phyloP scores from a whole-genome alignment of 495 filamentous ascomycete genomes.

The Aspergillus campestris region DNA sequence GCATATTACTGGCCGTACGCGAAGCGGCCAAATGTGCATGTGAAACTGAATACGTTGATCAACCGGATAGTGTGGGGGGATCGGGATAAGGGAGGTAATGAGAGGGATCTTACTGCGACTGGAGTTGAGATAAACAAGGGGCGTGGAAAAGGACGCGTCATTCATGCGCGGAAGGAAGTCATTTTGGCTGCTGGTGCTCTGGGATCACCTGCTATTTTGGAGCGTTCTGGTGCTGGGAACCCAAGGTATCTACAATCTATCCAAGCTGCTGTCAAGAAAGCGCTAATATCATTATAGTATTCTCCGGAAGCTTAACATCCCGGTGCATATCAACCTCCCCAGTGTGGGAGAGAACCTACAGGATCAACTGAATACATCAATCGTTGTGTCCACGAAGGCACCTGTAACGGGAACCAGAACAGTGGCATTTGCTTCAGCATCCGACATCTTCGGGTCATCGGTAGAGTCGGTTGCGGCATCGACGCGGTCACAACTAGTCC shows the following conservation, averaged over 20 bases:
- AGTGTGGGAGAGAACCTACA: slow-evolving; percentile 44
- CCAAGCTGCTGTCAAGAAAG: slow-evolving; percentile 3
- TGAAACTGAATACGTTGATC: slow-evolving; percentile 19
- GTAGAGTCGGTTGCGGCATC: slow-evolving; percentile 26
- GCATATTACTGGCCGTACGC: slow-evolving; percentile 28
- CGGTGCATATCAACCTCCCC: slow-evolving; percentile 25
- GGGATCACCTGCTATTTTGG: slow-evolving; percentile 48
- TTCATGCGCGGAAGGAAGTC: slow-evolving; percentile 46
- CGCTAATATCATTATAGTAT: slow-evolving; percentile 2
- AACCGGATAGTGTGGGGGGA: slow-evolving; percentile 24
- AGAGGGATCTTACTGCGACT: slow-evolving; percentile 1
- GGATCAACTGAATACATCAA: slow-evolving; percentile 25
- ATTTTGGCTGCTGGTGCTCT: slow-evolving; percentile 52
- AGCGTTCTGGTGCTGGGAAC: slow-evolving; percentile 54
- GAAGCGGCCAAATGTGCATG: slow-evolving; percentile 8
- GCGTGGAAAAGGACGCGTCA: slow-evolving; percentile 13
- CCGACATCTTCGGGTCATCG: neutral
- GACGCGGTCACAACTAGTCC: slow-evolving; percentile 22
- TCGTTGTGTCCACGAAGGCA: neutral
- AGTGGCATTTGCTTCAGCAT: neutral
- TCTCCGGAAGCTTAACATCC: slow-evolving; percentile 22
- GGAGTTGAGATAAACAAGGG: slow-evolving; percentile 12
- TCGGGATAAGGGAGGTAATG: neutral
- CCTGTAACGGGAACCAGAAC: neutral
- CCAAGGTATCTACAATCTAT: slow-evolving; percentile 1